Evolutionary conservation across 805 yeast genomes (phyloP).

Genomic region (Pichia nanzhaoensis): DNA sequence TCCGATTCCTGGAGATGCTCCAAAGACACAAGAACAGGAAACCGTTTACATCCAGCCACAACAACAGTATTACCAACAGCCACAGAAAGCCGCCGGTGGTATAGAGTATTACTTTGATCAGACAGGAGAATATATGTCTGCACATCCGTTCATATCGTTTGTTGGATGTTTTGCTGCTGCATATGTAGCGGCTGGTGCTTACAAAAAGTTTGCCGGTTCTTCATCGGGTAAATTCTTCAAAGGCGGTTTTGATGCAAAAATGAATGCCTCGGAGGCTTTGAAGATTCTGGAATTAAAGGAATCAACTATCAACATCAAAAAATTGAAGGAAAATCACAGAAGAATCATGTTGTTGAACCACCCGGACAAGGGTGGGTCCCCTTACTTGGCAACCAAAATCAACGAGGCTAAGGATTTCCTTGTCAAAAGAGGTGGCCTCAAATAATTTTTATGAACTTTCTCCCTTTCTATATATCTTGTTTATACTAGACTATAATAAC

Average conservation of each 20-base stretch:
- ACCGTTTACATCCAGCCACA: slow-evolving; percentile 19
- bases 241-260: slow-evolving; percentile 90
- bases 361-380: slow-evolving; percentile 93
- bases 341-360: slow-evolving; percentile 82
- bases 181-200: slow-evolving; percentile 59
- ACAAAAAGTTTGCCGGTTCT: slow-evolving; percentile 64
- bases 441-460: slow-evolving; percentile 16
- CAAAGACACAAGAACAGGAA: slow-evolving; percentile 8
- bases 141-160: slow-evolving; percentile 72
- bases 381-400: slow-evolving; percentile 81
- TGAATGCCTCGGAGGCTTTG: slow-evolving; percentile 84
- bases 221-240: slow-evolving; percentile 58
- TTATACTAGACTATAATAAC: slow-evolving; percentile 3
- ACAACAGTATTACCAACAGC: slow-evolving; percentile 20
- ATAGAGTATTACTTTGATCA: slow-evolving; percentile 62
- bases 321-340: slow-evolving; percentile 74
- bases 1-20: slow-evolving; percentile 47
- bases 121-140: slow-evolving; percentile 51
- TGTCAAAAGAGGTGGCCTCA: slow-evolving; percentile 52
- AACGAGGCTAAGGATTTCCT: slow-evolving; percentile 86
- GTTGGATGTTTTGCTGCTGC: slow-evolving; percentile 60
- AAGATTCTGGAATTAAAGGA: slow-evolving; percentile 75
- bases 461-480: slow-evolving; percentile 2
- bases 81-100: slow-evolving; percentile 27
- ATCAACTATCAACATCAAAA: slow-evolving; percentile 52